These are phyloP conservation scores for Paecilomyces formosus DNA, from an alignment of 2,329 filamentous ascomycete species.

Conservation along the genomic window DNA sequence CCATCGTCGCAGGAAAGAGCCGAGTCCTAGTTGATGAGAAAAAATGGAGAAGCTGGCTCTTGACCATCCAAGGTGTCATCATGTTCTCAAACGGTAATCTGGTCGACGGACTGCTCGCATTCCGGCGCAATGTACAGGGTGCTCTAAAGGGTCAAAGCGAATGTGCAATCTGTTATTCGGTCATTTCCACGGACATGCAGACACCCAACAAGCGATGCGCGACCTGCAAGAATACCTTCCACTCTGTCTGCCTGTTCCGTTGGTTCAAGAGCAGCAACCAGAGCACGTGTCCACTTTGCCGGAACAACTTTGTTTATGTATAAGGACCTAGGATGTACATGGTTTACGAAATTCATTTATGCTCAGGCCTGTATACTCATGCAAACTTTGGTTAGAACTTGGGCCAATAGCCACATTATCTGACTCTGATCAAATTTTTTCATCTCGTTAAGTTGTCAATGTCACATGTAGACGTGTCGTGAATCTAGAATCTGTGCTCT, in stretches of 20 bases:
- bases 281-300: conserved; percentile 85
- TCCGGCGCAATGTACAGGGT: conserved; percentile 78
- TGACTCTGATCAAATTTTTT: not conserved
- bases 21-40: conserved; percentile 82
- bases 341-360: not conserved
- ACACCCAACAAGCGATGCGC: conserved; percentile 85
- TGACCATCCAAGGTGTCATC: conserved; percentile 84
- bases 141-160: conserved; percentile 89
- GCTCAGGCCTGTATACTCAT: not conserved
- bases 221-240: conserved; percentile 93
- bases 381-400: not conserved
- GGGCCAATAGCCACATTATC: not conserved
- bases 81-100: conserved; percentile 86
- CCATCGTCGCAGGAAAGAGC: conserved; percentile 67
- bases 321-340: conserved; percentile 3
- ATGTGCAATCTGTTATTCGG: conserved; percentile 94
- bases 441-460: not conserved
- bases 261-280: conserved; percentile 95
- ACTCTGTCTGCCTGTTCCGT: conserved; percentile 81
- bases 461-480: not conserved
- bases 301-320: conserved; percentile 71
- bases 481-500: not conserved
- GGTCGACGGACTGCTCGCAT: conserved; percentile 77
- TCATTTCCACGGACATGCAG: conserved; percentile 81
- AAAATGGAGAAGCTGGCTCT: conserved; percentile 88